These are phyloP conservation scores for Miscanthus lutarioriparius DNA, from an alignment of 176 grass and related monocot genomes.

Conservation along the genomic window DNA sequence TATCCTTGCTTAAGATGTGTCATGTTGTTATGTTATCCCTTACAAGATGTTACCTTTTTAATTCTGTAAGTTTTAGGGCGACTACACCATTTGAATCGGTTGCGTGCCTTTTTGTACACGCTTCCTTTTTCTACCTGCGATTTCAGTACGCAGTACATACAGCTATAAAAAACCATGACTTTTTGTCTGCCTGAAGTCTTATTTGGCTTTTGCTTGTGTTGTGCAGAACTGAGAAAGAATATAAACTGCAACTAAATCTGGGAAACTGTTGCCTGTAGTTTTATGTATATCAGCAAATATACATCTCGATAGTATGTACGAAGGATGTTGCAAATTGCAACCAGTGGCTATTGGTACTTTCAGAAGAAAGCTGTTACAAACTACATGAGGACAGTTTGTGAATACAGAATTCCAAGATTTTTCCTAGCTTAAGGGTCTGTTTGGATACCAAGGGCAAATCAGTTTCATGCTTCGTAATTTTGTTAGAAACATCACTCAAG, in stretches of 20 bases:
- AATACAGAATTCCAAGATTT: conserved; percentile 20
- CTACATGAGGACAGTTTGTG: conserved; percentile 30
- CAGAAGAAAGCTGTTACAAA: conserved; percentile 29
- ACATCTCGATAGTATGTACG: background rate
- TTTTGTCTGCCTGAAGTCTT: conserved; percentile 25
- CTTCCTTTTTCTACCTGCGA: background rate
- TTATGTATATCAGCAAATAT: conserved; percentile 19
- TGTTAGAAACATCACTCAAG: background rate
- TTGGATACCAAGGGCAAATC: background rate
- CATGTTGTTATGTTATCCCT: background rate
- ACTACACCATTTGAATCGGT: background rate
- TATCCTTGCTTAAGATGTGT: background rate
- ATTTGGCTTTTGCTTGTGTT: conserved; percentile 21
- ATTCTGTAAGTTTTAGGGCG: background rate
- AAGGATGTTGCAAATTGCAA: background rate
- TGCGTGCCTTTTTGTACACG: background rate
- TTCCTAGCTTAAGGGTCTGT: background rate
- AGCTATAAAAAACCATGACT: background rate
- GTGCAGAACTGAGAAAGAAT: conserved; percentile 11
- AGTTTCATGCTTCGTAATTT: background rate
- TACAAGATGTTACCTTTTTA: background rate
- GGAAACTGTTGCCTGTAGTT: background rate
- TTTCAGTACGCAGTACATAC: background rate
- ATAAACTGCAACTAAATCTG: background rate
- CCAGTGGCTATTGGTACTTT: background rate